phyloP scores from a whole-genome alignment of 192 early-diverging fungal species.

The Chytriomyces sp. region DNA sequence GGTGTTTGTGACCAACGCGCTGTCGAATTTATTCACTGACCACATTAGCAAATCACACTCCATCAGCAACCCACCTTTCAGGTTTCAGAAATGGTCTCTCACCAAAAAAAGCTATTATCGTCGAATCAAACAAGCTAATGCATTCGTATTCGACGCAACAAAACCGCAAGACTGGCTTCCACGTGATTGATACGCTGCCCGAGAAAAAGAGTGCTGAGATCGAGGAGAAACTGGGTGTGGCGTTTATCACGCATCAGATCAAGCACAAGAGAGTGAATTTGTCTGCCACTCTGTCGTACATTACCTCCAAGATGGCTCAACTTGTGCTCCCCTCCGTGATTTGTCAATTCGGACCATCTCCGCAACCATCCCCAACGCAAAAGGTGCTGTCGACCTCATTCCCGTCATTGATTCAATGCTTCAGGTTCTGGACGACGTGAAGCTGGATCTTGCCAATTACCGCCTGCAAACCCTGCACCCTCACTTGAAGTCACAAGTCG shows the following conservation, averaged over 20 bases:
- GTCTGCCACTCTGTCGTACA: conserved; percentile 40
- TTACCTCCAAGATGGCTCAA: conserved; percentile 63
- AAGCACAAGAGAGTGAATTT: conserved; percentile 62
- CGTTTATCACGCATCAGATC: conserved; percentile 69
- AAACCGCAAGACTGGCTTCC: conserved; percentile 49
- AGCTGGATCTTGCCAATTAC: conserved; percentile 79
- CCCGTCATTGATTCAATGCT: conserved; percentile 57
- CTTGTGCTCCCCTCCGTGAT: conserved; percentile 83
- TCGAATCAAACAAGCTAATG: too few relatives aligned
- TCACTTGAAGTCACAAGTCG: conserved; percentile 66
- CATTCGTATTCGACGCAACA: too few relatives aligned
- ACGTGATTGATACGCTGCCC: conserved; percentile 50
- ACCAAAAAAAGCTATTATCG: too few relatives aligned
- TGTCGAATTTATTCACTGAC: too few relatives aligned
- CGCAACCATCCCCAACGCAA: background rate
- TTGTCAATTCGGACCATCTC: conserved; percentile 45
- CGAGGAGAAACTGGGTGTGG: conserved; percentile 66
- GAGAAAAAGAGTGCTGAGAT: conserved; percentile 56
- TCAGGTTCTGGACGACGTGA: conserved; percentile 73
- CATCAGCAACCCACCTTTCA: too few relatives aligned
- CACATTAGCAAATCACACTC: too few relatives aligned
- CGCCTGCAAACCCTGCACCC: conserved; percentile 68
- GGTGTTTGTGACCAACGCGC: too few relatives aligned
- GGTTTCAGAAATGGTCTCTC: too few relatives aligned
- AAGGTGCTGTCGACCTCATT: conserved; percentile 15